Conservation (phyloP, 2,329 filamentous ascomycete species). For the Nemania abortiva region DNA sequence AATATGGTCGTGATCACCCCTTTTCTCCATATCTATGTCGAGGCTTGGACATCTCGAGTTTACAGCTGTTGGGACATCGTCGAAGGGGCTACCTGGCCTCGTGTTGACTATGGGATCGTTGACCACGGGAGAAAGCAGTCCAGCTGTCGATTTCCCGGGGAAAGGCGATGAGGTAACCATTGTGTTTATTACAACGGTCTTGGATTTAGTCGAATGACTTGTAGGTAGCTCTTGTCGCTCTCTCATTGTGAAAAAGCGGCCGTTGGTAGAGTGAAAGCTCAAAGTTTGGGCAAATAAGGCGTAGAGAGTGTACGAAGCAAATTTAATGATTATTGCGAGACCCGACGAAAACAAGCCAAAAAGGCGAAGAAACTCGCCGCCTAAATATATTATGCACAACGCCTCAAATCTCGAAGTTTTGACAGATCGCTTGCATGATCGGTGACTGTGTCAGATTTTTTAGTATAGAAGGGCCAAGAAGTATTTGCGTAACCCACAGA, state of each 20-base stretch:
- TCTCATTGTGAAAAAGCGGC: neutral
- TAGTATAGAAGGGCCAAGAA: conserved; percentile 16
- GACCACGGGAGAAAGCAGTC: neutral
- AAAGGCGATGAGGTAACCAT: neutral
- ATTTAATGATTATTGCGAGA: neutral
- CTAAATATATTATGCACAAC: conserved; percentile 18
- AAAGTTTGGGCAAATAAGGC: neutral
- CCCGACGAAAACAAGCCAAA: neutral
- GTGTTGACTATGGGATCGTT: neutral
- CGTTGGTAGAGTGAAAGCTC: neutral
- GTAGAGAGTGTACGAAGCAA: conserved; percentile 19
- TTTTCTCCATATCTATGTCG: conserved; percentile 21
- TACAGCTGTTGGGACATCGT: conserved; percentile 28
- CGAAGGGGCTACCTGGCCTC: conserved; percentile 20
- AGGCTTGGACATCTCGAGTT: conserved; percentile 28
- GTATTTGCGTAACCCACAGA: conserved; percentile 12
- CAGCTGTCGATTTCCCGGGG: neutral
- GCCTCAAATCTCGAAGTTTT: neutral
- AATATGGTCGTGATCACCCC: conserved; percentile 11
- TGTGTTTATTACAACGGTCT: neutral
- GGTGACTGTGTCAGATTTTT: conserved; percentile 21
- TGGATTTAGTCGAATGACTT: neutral
- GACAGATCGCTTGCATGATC: neutral
- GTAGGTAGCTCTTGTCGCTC: conserved; percentile 14
- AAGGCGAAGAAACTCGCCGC: neutral